phyloP scores from a whole-genome alignment of 1,284 basidiomycete species.

The Anthracocystis setariae region DNA sequence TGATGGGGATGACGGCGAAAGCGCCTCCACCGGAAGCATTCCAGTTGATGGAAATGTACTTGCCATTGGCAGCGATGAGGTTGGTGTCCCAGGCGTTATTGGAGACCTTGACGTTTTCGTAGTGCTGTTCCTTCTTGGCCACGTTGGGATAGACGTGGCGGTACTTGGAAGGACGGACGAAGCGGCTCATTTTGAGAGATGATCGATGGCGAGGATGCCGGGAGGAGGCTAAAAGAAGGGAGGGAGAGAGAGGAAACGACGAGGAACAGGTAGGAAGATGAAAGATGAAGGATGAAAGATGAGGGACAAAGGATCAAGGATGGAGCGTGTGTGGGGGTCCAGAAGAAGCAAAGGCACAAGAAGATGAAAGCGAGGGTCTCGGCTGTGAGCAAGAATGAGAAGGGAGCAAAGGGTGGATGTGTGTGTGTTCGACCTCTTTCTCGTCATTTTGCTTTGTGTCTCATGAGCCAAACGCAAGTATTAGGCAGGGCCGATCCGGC shows the following conservation, averaged over 20 bases:
- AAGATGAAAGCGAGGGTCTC: neutral
- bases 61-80: conserved; percentile 78
- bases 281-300: too few relatives aligned
- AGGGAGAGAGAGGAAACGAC: neutral
- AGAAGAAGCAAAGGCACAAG: neutral
- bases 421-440: neutral
- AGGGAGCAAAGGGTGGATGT: neutral
- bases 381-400: neutral
- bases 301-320: too few relatives aligned
- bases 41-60: conserved; percentile 91
- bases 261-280: too few relatives aligned
- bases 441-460: neutral
- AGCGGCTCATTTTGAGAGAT: conserved; percentile 68
- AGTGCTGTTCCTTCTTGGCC: conserved; percentile 68
- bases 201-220: neutral
- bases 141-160: conserved; percentile 82
- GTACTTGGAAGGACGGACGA: conserved; percentile 75
- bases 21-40: conserved; percentile 92
- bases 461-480: too few relatives aligned
- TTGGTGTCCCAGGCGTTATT: conserved; percentile 89
- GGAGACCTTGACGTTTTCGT: conserved; percentile 85
- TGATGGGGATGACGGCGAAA: conserved; percentile 86
- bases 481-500: too few relatives aligned
- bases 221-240: conserved; percentile 1
- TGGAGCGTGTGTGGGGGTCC: too few relatives aligned